phyloP scores from a whole-genome alignment of 805 yeast genomes.

The Spathaspora hagerdaliae region DNA sequence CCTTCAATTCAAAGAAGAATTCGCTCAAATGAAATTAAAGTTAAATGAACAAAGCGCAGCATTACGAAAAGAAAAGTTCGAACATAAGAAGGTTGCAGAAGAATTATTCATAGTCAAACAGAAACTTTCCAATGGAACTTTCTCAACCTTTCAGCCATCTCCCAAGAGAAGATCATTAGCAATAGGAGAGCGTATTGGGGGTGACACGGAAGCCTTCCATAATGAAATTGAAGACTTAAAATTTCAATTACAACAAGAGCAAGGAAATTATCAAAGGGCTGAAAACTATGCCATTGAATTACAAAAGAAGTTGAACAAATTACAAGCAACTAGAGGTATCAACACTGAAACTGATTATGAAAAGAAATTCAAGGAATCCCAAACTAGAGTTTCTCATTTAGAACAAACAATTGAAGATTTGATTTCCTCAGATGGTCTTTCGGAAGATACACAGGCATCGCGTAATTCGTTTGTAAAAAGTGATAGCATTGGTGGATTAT shows the following conservation, averaged over 20 bases:
- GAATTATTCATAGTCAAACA: slow-evolving; percentile 60
- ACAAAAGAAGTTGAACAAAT: slow-evolving; percentile 38
- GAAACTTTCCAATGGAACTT: slow-evolving; percentile 56
- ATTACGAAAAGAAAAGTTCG: slow-evolving; percentile 44
- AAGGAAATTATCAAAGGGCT: slow-evolving; percentile 47
- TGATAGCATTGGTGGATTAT: slow-evolving; percentile 28
- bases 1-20: slow-evolving; percentile 38
- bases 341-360: slow-evolving; percentile 32
- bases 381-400: slow-evolving; percentile 27
- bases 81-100: slow-evolving; percentile 45
- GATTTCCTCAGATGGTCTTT: slow-evolving; percentile 11
- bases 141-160: slow-evolving; percentile 16
- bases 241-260: slow-evolving; percentile 48
- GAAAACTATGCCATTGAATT: slow-evolving; percentile 45
- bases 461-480: slow-evolving; percentile 14
- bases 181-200: slow-evolving; percentile 26
- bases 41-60: slow-evolving; percentile 50
- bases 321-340: slow-evolving; percentile 39
- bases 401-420: slow-evolving; percentile 26
- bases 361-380: slow-evolving; percentile 31
- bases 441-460: slow-evolving; percentile 6
- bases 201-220: slow-evolving; percentile 10
- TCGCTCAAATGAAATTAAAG: slow-evolving; percentile 45
- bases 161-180: slow-evolving; percentile 30
- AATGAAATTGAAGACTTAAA: slow-evolving; percentile 49